These are phyloP conservation scores for Phyllosticta citribraziliensis DNA, from an alignment of 2,329 filamentous ascomycete species.

Conservation along the genomic window DNA sequence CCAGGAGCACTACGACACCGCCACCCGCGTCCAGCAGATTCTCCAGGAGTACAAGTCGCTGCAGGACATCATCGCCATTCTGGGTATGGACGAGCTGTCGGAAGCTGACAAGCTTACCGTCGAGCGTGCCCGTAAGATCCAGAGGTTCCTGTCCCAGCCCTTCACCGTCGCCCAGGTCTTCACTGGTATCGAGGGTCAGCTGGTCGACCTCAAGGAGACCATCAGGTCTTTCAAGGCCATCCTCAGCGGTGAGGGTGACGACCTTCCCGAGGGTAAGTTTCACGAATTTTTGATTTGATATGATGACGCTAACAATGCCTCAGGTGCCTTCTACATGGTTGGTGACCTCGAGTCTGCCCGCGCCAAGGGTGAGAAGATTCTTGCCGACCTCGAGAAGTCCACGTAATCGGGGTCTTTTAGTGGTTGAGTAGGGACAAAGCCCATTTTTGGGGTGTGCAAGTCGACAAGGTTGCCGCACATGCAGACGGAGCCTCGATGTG, in stretches of 20 bases:
- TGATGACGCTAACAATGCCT: not conserved
- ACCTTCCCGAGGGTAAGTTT: slow-evolving; percentile 75
- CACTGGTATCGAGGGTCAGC: slow-evolving; percentile 90
- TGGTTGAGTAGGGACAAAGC: not conserved
- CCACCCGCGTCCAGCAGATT: slow-evolving; percentile 95
- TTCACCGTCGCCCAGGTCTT: slow-evolving; percentile 86
- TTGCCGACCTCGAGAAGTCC: slow-evolving; percentile 72
- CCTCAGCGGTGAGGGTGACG: slow-evolving; percentile 87
- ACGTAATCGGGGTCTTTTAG: slow-evolving; percentile 11
- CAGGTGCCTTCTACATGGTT: slow-evolving; percentile 88
- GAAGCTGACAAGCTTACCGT: slow-evolving; percentile 99
- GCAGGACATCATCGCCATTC: slow-evolving; percentile 99
- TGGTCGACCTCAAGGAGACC: slow-evolving; percentile 98
- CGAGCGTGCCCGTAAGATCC: slow-evolving; percentile 99
- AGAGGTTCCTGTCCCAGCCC: slow-evolving; percentile 99
- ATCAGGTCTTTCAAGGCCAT: slow-evolving; percentile 97
- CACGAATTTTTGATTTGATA: not conserved
- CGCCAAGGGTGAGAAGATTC: slow-evolving; percentile 98
- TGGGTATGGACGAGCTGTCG: slow-evolving; percentile 99
- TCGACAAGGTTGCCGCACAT: not conserved
- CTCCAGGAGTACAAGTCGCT: slow-evolving; percentile 99
- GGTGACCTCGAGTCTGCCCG: slow-evolving; percentile 88
- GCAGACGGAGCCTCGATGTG: not conserved
- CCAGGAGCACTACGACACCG: slow-evolving; percentile 93
- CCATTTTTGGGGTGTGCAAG: not conserved